A percentile compares a stretch with the other conserved stretches of the same genome.
Conservation (phyloP, 768 basidiomycete genomes). For the Porphyrellus cyaneotinctus region DNA sequence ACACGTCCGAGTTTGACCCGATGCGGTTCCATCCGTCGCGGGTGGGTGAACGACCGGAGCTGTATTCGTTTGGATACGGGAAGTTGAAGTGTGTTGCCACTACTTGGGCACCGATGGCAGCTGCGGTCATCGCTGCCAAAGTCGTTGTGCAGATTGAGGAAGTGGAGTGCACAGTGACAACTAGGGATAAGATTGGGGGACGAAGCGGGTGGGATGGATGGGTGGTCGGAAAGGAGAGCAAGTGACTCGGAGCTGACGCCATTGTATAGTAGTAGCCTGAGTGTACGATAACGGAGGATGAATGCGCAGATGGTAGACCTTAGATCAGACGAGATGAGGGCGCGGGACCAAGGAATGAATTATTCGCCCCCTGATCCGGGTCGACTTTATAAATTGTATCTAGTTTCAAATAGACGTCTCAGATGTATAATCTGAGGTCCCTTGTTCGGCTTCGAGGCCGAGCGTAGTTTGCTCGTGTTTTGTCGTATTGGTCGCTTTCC, state of each 20-base stretch:
- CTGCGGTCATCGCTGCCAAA: conserved; percentile 44
- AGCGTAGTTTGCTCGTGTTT: no score
- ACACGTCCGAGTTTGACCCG: conserved; percentile 44
- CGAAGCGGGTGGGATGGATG: conserved; percentile 51
- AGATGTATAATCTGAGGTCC: no score
- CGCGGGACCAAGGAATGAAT: no score
- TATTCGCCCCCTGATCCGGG: no score
- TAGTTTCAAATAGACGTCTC: no score
- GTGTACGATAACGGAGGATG: no score
- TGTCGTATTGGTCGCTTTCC: no score
- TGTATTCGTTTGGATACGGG: conserved; percentile 46
- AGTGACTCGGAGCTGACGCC: not conserved
- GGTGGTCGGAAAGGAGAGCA: conserved; percentile 13
- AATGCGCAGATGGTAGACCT: no score
- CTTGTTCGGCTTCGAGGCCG: no score
- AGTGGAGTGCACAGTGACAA: conserved; percentile 14
- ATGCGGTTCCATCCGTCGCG: conserved; percentile 34
- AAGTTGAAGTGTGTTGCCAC: conserved; percentile 38
- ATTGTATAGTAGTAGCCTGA: no score
- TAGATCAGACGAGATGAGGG: no score
- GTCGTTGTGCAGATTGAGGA: conserved; percentile 35
- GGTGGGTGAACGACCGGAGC: conserved; percentile 19
- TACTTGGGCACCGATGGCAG: conserved; percentile 56
- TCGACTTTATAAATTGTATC: no score
- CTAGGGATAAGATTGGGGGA: conserved; percentile 31